Base-by-base conservation (phyloP, 495 filamentous ascomycete species). In the Penicillium riverlandense region DNA sequence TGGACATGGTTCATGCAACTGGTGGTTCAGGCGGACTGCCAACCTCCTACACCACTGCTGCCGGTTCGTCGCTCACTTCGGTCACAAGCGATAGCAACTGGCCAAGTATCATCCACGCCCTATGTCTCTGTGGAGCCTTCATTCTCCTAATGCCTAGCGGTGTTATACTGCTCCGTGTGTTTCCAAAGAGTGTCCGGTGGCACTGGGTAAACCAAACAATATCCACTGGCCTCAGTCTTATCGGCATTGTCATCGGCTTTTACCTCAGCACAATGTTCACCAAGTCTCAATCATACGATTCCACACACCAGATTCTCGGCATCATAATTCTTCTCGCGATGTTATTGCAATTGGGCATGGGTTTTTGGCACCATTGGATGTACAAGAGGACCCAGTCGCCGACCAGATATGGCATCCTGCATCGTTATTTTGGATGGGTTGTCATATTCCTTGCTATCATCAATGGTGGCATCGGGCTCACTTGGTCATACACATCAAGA, bases 281-380 rank as follows among this genome's bases (percentile, higher is more conserved):
- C 44, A 58, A 70, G 71, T 73, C 74, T 32, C 72, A 71, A 41
- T 55, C 66, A 16, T 74, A 72, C 59, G 65, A 65, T 40, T 72
- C 71, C 8, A 61, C 66, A 2, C 81, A 85, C 52, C 81, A 85
- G 49, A 61, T 82, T 41, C 50, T 84, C 40, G 81, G 81, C 36
- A 54, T 81, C 15, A 40, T 79, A 2, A 63, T 77, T 37, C 50
- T 80, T 33, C 40, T 71, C 28, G 50, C 68, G 12, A 57, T 78
- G 45, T 47, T 79, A 37, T 47, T 56, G 16, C 73, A 80, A 55
- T 68, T 74, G 35, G 46, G 50, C 7, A 63, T 80, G n/a, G 66
- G 64, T 7, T 62, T 71, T 45, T 44, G 65, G 30, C 65, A 79
- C 50, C 72, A 78, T 45, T 62, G 64, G 29, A 53, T 69, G 37